Evolutionary conservation across 2,329 filamentous ascomycete genomes (phyloP), one percentile per base, ranked within the genome.

Genomic region (Chlorencoelia australis): DNA sequence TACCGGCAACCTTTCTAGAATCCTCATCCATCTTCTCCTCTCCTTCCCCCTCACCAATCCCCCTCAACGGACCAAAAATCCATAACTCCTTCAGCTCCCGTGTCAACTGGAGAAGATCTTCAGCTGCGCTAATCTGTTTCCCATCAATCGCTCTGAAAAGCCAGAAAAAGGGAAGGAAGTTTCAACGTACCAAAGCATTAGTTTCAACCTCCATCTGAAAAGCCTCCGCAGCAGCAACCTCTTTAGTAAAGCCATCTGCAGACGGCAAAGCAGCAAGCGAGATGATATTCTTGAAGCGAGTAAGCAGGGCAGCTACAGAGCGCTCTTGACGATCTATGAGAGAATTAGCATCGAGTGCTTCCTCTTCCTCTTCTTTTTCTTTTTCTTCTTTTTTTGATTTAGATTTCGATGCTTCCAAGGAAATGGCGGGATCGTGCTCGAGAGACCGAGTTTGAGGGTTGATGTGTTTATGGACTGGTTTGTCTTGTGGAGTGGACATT

Each of bases 41-140:
- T 28, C 59, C 45, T 34, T 63, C 59, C 24, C 62, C 62, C 33
- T 67, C 62, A 28, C 61, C 63, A 4, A 65, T 59, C 30, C 55
- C 58, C 38, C 60, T 59, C 16, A 71, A 53, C 1, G 67, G 61
- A 2, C 68, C 68, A 37, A 63, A 60, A 8, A 69, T 58, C 66
- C 67, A 70, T 16, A 71, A 56, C 37, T 66, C 61, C 44, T 69
- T 67, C 39, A 72, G 57, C 43, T 65, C 62, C 24, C 67, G 62
- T 13, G 59, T 68, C 9, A 72, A 54, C 18, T 55, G 50, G 4
- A 69, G 57, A 3, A 72, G 56, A 40, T 68, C 62, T 41, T 71
- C 53, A 8, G 49, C 44, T 9, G 48, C 50, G 15, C 48, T 48
- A 20, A 56, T 46, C 55, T 58, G 33, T 29, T 15, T 8, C n/a